Base-by-base conservation (phyloP, 169 alveolate genomes). In the Condylostoma magnum region DNA sequence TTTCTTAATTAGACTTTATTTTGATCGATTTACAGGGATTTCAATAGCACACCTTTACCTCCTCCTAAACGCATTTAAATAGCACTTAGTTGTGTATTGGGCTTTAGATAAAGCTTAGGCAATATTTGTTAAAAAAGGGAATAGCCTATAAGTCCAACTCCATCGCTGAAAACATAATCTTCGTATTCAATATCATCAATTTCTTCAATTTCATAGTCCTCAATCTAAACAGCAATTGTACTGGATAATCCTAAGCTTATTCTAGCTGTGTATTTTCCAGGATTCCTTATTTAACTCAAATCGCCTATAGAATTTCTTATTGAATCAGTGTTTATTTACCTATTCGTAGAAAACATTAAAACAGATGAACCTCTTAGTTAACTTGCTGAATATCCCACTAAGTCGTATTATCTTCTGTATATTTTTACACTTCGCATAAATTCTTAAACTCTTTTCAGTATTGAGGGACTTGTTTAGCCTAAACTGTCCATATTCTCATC, bases 401-500 rank as follows among this genome's bases (percentile, higher is more conserved):
- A n/a, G n/a, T n/a, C n/a, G n/a, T n/a, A n/a, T n/a, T n/a, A n/a
- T n/a, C n/a, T n/a, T n/a, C n/a, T n/a, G n/a, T n/a, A n/a, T n/a
- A n/a, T n/a, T n/a, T n/a, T n/a, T n/a, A n/a, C n/a, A n/a, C n/a
- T n/a, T n/a, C n/a, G n/a, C n/a, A n/a, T n/a, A n/a, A n/a, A n/a
- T n/a, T n/a, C n/a, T n/a, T n/a, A n/a, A 48, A 31, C 33, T 67
- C 76, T 0, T 50, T 38, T 10, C 50, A 37, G 34, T 47, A 67
- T 46, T 47, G 66, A 3, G 50, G 60, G 1, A 67, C 33, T 50
- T 50, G 41, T 22, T 46, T 47, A n/a, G n/a, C n/a, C n/a, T n/a
- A n/a, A n/a, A n/a, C n/a, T n/a, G n/a, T n/a, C n/a, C 3, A 67
- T 30, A 34, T 67, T 34, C 30, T 67, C 76, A 8, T 67, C 76